Evolutionary conservation across 306 rosid genomes (phyloP).

Genomic region (Heteromeles arbutifolia): DNA sequence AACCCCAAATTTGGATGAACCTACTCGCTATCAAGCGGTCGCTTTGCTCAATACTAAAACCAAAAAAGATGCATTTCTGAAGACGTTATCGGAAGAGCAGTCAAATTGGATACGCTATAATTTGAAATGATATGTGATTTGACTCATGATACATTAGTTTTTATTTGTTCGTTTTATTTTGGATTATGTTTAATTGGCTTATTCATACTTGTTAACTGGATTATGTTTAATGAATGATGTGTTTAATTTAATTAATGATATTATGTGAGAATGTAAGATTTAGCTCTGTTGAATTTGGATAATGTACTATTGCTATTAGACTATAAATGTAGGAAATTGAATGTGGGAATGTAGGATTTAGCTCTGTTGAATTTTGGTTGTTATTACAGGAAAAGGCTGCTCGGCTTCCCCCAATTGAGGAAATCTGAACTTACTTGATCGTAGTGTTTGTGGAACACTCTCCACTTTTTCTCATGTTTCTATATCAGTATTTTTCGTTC

Average conservation of each 20-base stretch:
- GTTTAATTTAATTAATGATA: no score
- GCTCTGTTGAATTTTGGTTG: neutral
- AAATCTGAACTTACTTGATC: constrained; percentile 68
- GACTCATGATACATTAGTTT: no score
- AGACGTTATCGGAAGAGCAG: neutral
- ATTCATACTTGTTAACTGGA: no score
- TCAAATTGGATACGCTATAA: neutral
- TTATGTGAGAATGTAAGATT: no score
- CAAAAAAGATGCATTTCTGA: no score
- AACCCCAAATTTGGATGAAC: neutral
- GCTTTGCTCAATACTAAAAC: neutral
- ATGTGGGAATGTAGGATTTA: no score
- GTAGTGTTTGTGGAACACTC: constrained; percentile 66
- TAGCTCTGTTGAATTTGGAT: no score
- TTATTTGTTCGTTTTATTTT: no score
- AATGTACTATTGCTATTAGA: no score
- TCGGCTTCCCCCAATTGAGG: constrained; percentile 64
- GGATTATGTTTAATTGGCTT: no score
- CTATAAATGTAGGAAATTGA: no score
- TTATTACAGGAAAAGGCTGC: constrained; percentile 69
- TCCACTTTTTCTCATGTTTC: constrained; percentile 72
- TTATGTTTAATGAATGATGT: no score
- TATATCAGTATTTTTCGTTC: neutral
- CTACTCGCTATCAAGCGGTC: neutral
- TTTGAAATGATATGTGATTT: neutral